phyloP scores from a whole-genome alignment of 495 filamentous ascomycete genomes.

The Penicillium cosmopolitanum region DNA sequence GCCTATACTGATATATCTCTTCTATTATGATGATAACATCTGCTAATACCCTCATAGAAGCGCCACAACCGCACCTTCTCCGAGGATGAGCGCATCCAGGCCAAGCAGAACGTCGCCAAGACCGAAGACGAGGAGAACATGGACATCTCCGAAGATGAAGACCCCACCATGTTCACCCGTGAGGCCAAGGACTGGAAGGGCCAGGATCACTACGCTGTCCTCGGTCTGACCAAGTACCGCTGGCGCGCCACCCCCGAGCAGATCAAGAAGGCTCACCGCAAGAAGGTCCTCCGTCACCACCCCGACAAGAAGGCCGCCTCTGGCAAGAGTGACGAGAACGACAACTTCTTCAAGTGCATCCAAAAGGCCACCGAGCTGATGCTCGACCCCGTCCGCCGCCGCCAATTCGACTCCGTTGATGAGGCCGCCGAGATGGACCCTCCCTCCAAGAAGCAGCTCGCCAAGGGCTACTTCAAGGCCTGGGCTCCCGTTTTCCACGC shows the following conservation, averaged over 20 bases:
- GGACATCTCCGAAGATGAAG: conserved; percentile 91
- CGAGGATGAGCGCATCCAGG: conserved; percentile 96
- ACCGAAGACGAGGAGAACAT: conserved; percentile 88
- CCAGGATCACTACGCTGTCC: conserved; percentile 98
- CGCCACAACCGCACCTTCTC: conserved; percentile 97
- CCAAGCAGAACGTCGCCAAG: conserved; percentile 91
- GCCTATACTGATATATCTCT: not conserved
- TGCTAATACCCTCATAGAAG: conserved; percentile 54
- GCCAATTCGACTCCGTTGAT: conserved; percentile 96
- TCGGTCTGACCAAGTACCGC: conserved; percentile 90
- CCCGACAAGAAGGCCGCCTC: conserved; percentile 97
- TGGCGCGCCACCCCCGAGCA: conserved; percentile 92
- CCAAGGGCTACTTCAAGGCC: conserved; percentile 88
- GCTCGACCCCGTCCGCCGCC: conserved; percentile 85
- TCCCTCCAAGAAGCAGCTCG: conserved; percentile 82
- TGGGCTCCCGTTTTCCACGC: conserved; percentile 86
- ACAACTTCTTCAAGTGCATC: conserved; percentile 99
- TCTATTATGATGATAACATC: not conserved
- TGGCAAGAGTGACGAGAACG: conserved; percentile 80
- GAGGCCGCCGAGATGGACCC: conserved; percentile 89
- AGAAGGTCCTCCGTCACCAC: conserved; percentile 98
- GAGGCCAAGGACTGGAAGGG: conserved; percentile 99
- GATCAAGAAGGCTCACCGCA: conserved; percentile 97
- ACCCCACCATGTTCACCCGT: conserved; percentile 83
- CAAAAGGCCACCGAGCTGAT: conserved; percentile 97